Evolutionary conservation across 1,284 basidiomycete species (phyloP), one percentile per base, ranked within the genome.

Genomic region (Apiotrichum gamsii): DNA sequence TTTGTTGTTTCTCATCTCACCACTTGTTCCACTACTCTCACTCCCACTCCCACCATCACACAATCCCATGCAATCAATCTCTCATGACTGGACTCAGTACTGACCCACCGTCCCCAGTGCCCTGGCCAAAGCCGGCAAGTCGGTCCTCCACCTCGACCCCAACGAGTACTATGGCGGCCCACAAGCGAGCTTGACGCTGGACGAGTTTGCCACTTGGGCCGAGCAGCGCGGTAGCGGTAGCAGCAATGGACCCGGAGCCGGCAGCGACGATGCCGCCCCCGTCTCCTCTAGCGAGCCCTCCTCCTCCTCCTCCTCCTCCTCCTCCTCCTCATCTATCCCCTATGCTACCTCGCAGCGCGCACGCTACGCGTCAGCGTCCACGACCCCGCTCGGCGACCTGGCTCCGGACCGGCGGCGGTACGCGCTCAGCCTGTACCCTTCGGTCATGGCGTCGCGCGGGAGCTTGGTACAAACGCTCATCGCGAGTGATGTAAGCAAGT

Each of bases 151-250:
- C 60, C 73, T 96, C 53, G 93, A 97, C 70, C 72, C 78, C 25
- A 87, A 90, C 62, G 72, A 80, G 1, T 87, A 90, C 69, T 97
- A 97, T 63, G 93, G 91, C 40, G 82, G 79, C 32, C 76, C 82
- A 42, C 82, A 90, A 65, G 90, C 93, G 0, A 85, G 83, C 30
- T 70, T 97, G 25, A 83, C 84, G 0, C 75, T 91, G 1, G 81
- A 87, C 45, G 93, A 97, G 64, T 77, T 96, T 11, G 64, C 79
- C 2, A 61, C 77, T 39, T 93, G 88, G 88, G 77, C 79, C 8
- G 74, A 81, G 43, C 19, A 28, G 29, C 57, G 42, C 5, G 13
- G 43, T 35, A 19, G 19, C 5, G 45, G 45, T n/a, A 19, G 43
- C n/a, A 35, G 34, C n/a, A n/a, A n/a, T n/a, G n/a, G n/a, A n/a